A percentile compares a stretch with the other conserved stretches of the same genome.
Evolutionary conservation across 257 asterid genomes (phyloP).

Genomic region (Asclepias syriaca): DNA sequence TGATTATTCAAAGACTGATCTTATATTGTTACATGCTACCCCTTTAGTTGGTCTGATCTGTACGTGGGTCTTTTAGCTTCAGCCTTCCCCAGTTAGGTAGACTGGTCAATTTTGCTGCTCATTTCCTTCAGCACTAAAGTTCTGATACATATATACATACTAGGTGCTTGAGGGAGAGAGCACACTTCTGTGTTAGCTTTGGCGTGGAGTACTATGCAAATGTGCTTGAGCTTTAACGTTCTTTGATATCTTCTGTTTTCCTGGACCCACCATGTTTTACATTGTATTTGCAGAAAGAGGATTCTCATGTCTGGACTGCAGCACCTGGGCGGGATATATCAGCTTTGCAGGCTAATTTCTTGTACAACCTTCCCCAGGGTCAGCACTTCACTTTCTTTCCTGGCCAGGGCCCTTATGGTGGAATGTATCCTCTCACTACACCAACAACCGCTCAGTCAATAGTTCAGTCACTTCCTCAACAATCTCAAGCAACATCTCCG

Average conservation of each 20-base stretch:
- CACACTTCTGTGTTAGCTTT: neutral
- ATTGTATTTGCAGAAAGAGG: constrained; percentile 39
- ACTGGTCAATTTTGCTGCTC: neutral
- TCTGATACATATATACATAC: neutral
- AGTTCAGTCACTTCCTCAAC: constrained; percentile 38
- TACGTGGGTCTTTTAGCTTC: neutral
- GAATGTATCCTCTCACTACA: constrained; percentile 39
- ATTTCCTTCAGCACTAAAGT: neutral
- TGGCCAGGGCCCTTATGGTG: constrained; percentile 35
- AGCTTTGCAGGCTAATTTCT: constrained; percentile 38
- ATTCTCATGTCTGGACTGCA: constrained; percentile 32
- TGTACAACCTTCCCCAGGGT: constrained; percentile 47
- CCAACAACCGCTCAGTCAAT: constrained; percentile 30
- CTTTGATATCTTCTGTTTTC: neutral
- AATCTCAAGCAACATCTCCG: constrained; percentile 39
- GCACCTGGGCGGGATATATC: constrained; percentile 35
- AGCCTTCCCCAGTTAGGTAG: constrained; percentile 2
- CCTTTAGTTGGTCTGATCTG: neutral
- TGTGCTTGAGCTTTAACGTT: neutral
- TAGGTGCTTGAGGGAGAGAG: neutral
- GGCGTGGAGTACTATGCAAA: neutral
- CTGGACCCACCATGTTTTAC: neutral
- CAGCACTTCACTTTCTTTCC: constrained; percentile 37
- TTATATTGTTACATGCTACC: neutral
- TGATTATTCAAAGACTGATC: neutral